phyloP scores from a whole-genome alignment of 805 yeast genomes.

The Pichia gijzeniarum region DNA sequence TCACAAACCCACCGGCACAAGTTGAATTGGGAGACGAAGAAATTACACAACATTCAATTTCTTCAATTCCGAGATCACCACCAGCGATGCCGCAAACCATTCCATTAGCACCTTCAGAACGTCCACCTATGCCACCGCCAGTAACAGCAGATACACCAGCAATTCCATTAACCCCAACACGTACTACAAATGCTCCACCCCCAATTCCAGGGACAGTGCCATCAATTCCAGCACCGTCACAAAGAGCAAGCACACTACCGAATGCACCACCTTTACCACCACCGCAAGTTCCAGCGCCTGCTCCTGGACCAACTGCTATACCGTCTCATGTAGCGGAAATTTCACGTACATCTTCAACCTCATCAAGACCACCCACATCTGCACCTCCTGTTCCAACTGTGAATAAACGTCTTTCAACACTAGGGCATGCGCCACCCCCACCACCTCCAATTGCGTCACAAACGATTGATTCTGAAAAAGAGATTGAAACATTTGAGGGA shows the following conservation, averaged over 20 bases:
- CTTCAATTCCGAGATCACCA: slow-evolving; percentile 9
- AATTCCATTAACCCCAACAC: neutral
- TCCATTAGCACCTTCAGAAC: slow-evolving; percentile 2
- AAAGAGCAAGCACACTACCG: neutral
- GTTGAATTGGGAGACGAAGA: neutral
- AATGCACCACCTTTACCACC: slow-evolving; percentile 1
- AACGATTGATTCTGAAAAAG: too few species aligned
- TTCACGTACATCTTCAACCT: slow-evolving; percentile 1
- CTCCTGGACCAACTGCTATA: slow-evolving; percentile 10
- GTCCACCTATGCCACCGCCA: slow-evolving; percentile 13
- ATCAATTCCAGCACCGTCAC: slow-evolving; percentile 13
- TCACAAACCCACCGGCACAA: too few species aligned
- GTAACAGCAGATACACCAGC: slow-evolving; percentile 2
- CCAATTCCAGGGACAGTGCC: slow-evolving; percentile 23
- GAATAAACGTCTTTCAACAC: slow-evolving; percentile 1
- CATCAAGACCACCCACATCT: neutral
- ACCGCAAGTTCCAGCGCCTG: slow-evolving; percentile 6
- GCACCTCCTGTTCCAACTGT: slow-evolving; percentile 6
- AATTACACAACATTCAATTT: neutral
- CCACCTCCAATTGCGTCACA: slow-evolving; percentile 15
- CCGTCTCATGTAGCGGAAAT: slow-evolving; percentile 1
- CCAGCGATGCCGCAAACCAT: slow-evolving; percentile 16
- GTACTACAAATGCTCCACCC: slow-evolving; percentile 1
- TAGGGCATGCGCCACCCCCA: slow-evolving; percentile 17
- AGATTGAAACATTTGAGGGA: neutral